Evolutionary conservation across 2,329 filamentous ascomycete genomes (phyloP).

Genomic region (Penicillium sp.): DNA sequence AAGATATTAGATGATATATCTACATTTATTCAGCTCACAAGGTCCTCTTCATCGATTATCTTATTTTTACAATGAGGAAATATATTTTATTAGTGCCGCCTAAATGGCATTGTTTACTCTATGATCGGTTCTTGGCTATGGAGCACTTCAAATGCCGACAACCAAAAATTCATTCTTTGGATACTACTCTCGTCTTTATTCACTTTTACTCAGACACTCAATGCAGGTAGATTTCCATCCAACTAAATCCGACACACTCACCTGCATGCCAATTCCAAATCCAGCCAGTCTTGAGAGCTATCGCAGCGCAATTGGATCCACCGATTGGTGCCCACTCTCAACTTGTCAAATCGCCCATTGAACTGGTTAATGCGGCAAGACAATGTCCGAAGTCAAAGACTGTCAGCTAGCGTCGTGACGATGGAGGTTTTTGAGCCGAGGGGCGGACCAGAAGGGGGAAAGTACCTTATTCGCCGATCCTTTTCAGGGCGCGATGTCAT

Average conservation of each 20-base stretch:
- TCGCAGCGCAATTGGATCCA: background rate
- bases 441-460: conserved; percentile 49
- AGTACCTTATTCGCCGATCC: conserved; percentile 49
- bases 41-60: background rate
- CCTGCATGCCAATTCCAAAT: background rate
- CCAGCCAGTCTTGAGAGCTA: background rate
- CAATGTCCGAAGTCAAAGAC: background rate
- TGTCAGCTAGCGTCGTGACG: background rate
- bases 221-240: background rate
- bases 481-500: conserved; percentile 36
- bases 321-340: background rate
- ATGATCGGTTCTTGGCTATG: background rate
- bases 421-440: background rate
- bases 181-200: background rate
- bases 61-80: background rate
- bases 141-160: background rate
- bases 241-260: background rate
- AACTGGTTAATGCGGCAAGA: background rate
- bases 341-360: background rate
- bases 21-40: background rate
- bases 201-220: background rate
- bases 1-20: background rate
- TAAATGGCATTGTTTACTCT: background rate
- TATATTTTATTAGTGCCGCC: background rate
- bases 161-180: background rate